Base-by-base conservation (phyloP, 257 asterid genomes). In the Primulina huaijiensis region DNA sequence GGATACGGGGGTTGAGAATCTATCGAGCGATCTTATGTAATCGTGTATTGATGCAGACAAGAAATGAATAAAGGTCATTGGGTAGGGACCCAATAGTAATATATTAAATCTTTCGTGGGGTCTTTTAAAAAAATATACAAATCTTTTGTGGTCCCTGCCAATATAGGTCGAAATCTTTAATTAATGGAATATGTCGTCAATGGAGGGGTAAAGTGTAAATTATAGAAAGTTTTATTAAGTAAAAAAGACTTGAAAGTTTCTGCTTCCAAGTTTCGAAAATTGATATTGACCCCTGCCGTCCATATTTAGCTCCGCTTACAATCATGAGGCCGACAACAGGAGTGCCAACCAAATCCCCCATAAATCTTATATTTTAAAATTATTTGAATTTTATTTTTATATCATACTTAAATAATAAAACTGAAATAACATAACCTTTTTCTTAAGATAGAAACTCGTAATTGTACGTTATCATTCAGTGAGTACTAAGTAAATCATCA, bases 141-240 rank as follows among this genome's bases (percentile, higher is more conserved):
- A 84, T 84, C 89, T 84, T 79, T 75, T 31, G 89, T 73, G 89
- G 89, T 76, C 86, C 86, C 89, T 17, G 0, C 0, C 29, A 37
- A 68, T 59, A 67, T 72, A 56, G 52, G 16, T 67, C 73, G 65
- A 83, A 80, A 82, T 82, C 74, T 75, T 67, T 72, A 55, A 69
- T 67, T 75, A 40, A 67, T 69, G 76, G 79, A 77, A 75, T 73
- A 65, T 80, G 76, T 70, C 71, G 76, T 12, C 46, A 73, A 52
- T 69, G 58, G 60, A 35, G 64, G 69, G 70, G 43, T 10, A 59
- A 31, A 1, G 2, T 71, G 83, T 67, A 34, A 76, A 83, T 73
- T 70, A 55, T 35, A 38, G 12, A 71, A 71, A 76, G 37, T 12
- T 63, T 61, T 21, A 10, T 38, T 55, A 62, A 68, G 16, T 60